Base-by-base conservation (phyloP, 108 stramenopile genomes). In the Seminavis robusta region DNA sequence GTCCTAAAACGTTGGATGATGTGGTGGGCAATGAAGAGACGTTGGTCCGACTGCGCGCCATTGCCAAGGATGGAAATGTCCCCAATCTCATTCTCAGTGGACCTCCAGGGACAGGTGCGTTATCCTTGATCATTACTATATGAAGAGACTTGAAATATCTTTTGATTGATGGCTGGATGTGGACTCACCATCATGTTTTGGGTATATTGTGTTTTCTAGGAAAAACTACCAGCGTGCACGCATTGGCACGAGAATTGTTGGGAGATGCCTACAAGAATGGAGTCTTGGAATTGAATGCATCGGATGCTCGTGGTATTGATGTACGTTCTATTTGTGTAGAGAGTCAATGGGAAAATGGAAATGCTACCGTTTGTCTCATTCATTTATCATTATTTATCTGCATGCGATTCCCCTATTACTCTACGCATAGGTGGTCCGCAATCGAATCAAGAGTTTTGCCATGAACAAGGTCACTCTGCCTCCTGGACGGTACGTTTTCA, bases 1-100 rank as follows among this genome's bases (percentile, higher is more conserved):
- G 98, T 17, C 93, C 94, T 0, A 67, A 69, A 47, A 65, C 16
- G 16, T 67, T 94, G 40, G 69, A 87, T 19, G 92, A 97, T 55
- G 92, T 99, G 19, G 97, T 98, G 8, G 99, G 99, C 10, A 99
- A 99, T 74, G 92, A 91, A 69, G 96, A 98, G 44, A 97, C 96
- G 4, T 39, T 98, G 20, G 65, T 82, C 24, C 79, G 97, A 28
- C 77, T 99, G 2, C 76, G 70, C 30, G 94, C 95, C 34, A 97
- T 99, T 63, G 94, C 92, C 9, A 68, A 89, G 33, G 88, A 96
- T 47, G 99, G 99, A 7, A 99, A 99, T 63, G 66, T 98, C 64
- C 98, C 98, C 34, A 97, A 99, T 74, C 75, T 99, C 23, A 96
- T 99, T 61, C 71, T 98, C 20, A 76, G 77, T 48, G 98, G 98